A percentile compares a stretch with the other conserved stretches of the same genome.
phyloP scores from a whole-genome alignment of 2,329 filamentous ascomycete species.

The Diaporthe ilicicola region DNA sequence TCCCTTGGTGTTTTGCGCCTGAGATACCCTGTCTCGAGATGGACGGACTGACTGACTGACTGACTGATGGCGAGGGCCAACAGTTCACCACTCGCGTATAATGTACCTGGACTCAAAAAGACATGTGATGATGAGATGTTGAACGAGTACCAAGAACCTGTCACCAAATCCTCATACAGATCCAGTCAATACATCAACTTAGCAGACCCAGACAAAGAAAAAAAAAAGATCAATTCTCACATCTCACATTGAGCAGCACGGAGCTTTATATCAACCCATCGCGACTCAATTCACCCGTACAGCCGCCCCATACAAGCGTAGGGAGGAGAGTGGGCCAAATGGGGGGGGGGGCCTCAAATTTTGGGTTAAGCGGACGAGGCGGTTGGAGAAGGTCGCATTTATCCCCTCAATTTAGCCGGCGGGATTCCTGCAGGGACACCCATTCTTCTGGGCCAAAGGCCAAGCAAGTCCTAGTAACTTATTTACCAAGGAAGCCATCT shows the following conservation, averaged over 20 bases:
- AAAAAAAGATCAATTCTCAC: too few species aligned
- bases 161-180: background rate
- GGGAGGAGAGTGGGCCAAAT: conserved; percentile 7
- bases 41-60: too few species aligned
- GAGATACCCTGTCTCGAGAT: background rate
- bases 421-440: background rate
- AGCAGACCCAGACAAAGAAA: too few species aligned
- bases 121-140: background rate
- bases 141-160: too few species aligned
- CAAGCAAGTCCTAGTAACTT: background rate
- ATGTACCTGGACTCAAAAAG: background rate
- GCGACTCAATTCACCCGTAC: conserved; percentile 16
- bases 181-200: background rate
- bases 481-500: background rate
- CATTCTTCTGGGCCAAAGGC: background rate
- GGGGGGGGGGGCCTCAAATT: conserved; percentile 34
- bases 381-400: conserved; percentile 1
- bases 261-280: conserved; percentile 14
- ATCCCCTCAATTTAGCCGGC: conserved; percentile 24
- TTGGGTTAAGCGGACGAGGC: background rate
- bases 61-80: background rate
- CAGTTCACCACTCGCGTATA: background rate
- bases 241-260: background rate
- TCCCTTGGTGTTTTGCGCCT: background rate
- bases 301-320: conserved; percentile 1